Evolutionary conservation across 176 grass and related monocot species (phyloP).

Genomic region (Musa troglodytarum): DNA sequence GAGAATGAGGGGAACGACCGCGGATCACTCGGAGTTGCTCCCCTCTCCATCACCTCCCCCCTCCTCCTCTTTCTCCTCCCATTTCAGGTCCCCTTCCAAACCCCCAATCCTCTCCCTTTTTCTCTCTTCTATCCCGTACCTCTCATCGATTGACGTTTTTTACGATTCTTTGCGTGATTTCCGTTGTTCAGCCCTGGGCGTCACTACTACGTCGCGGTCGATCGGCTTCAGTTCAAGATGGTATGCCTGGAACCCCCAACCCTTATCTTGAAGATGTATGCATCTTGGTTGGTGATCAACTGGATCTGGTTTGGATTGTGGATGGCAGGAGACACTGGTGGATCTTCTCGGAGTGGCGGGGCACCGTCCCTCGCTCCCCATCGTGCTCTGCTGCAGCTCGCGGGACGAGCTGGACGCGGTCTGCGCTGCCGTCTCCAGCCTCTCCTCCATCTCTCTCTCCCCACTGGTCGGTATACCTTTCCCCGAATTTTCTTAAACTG

Average conservation of each 20-base stretch:
- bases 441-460: slow-evolving; percentile 58
- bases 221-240: slow-evolving; percentile 22
- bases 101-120: background rate
- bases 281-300: background rate
- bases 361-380: slow-evolving; percentile 45
- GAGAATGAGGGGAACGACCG: background rate
- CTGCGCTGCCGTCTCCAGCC: slow-evolving; percentile 55
- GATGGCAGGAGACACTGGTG: slow-evolving; percentile 56
- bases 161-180: background rate
- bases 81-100: background rate
- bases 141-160: background rate
- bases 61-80: background rate
- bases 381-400: slow-evolving; percentile 57
- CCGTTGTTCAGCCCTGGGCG: background rate
- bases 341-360: slow-evolving; percentile 71
- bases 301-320: background rate
- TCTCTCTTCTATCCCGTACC: background rate
- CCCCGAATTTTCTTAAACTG: background rate
- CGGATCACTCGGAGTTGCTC: slow-evolving; percentile 4
- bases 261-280: background rate
- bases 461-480: slow-evolving; percentile 39
- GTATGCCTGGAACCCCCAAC: background rate
- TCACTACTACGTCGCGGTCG: slow-evolving; percentile 16
- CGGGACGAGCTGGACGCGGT: slow-evolving; percentile 75
- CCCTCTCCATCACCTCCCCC: background rate